These are phyloP conservation scores for Phytophthora kernoviae DNA, from an alignment of 352 stramenopile genomes.

Conservation along the genomic window DNA sequence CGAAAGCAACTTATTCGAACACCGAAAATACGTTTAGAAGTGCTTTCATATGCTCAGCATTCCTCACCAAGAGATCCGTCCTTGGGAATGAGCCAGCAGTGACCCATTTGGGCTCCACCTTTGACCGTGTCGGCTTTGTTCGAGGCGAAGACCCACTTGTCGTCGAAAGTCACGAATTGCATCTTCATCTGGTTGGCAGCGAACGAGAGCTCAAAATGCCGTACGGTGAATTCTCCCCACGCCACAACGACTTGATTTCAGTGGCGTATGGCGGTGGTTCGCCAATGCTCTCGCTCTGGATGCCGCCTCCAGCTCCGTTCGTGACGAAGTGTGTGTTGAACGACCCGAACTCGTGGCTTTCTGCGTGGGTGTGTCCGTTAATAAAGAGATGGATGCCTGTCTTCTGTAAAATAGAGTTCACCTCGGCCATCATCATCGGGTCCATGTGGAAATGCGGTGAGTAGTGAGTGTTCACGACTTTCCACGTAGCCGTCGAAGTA, in stretches of 20 bases:
- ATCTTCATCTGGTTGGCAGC: conserved; percentile 55
- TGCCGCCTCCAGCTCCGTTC: conserved; percentile 71
- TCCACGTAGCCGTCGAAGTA: conserved; percentile 65
- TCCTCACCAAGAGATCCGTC: conserved; percentile 56
- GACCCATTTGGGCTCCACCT: conserved; percentile 48
- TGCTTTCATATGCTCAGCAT: conserved; percentile 10
- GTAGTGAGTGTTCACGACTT: conserved; percentile 81
- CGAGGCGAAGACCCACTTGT: conserved; percentile 60
- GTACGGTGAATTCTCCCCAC: conserved; percentile 59
- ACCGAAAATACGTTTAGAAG: too few species aligned
- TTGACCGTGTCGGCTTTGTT: conserved; percentile 45
- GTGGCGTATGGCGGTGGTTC: conserved; percentile 50
- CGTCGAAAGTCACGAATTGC: conserved; percentile 74
- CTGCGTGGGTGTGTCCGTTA: conserved; percentile 77
- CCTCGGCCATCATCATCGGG: conserved; percentile 67
- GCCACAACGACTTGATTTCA: conserved; percentile 57
- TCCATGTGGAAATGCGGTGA: conserved; percentile 77
- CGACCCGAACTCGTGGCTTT: conserved; percentile 67
- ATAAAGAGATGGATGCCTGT: conserved; percentile 64
- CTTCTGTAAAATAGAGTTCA: conserved; percentile 56
- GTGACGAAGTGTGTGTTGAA: conserved; percentile 83
- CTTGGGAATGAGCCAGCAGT: conserved; percentile 76
- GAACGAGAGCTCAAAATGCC: conserved; percentile 80
- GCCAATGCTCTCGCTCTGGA: conserved; percentile 76
- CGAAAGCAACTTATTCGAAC: too few species aligned